Evolutionary conservation across 257 asterid species (phyloP), one percentile per base, ranked within the genome.

Genomic region (Henckelia pumila): DNA sequence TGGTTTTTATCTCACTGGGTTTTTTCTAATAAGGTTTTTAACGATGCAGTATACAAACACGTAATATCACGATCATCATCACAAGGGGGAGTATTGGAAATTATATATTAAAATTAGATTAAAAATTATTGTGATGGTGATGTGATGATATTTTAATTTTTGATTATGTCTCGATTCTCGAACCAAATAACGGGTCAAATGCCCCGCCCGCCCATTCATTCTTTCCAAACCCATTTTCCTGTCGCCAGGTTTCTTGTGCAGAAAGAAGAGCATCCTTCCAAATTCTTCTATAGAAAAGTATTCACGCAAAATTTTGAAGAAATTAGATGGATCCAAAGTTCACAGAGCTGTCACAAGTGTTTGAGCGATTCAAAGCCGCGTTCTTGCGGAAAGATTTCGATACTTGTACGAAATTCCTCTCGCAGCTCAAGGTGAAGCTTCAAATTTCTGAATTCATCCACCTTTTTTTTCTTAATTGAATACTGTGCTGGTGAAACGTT

Each of bases 361-460:
- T 80, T 30, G 85, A 64, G 23, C 63, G 85, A 63, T 78, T 83
- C 71, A 80, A 83, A 52, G 83, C 85, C 3, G 85, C 88, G 11
- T 28, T 78, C 32, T 44, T 64, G 8, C 81, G 85, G 57, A 76
- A 78, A 33, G 88, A 83, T 70, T 83, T 67, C 26, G 83, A 73
- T 25, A 68, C 76, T 49, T 83, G 88, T 26, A 14, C 67, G 8
- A 73, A 20, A 17, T 77, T 80, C 8, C 80, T 83, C 59, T 75
- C 80, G 25, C 79, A 77, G 63, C 88, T 83, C 62, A 83, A 83
- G 85, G 88, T 81, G 59, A 11, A 26, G 8, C 3, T 20, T 64
- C 33, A 11, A 44, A 24, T 47, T 55, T 21, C 7, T 44, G n/a
- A 37, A 37, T 6, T 13, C 21, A 24, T 44, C 37, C 9, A 20